Percentiles rank a stretch among this genome's conserved stretches.
phyloP scores from a whole-genome alignment of 495 filamentous ascomycete species.

The Glonium stellatum region DNA sequence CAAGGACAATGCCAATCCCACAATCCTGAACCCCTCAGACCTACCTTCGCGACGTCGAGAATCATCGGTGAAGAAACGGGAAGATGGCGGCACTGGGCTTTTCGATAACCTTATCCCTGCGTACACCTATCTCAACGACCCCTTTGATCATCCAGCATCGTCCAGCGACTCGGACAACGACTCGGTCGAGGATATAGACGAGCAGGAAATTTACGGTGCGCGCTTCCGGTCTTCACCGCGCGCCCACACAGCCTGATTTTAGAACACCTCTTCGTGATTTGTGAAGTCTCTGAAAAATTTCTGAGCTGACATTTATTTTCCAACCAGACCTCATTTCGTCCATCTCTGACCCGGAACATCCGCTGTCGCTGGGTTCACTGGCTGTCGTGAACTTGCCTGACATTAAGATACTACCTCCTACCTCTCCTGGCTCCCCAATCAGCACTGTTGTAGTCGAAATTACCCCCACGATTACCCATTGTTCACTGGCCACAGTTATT shows the following conservation, averaged over 20 bases:
- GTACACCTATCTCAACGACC: slow-evolving; percentile 48
- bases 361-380: slow-evolving; percentile 82
- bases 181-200: slow-evolving; percentile 75
- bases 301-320: slow-evolving; percentile 24
- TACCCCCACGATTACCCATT: slow-evolving; percentile 97
- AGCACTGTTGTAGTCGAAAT: slow-evolving; percentile 62
- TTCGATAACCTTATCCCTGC: slow-evolving; percentile 41
- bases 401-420: slow-evolving; percentile 65
- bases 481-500: slow-evolving; percentile 92
- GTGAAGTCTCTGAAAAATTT: background rate
- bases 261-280: background rate
- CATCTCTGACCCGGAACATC: slow-evolving; percentile 94
- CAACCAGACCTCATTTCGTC: slow-evolving; percentile 77
- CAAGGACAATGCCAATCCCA: slow-evolving; percentile 89
- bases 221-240: slow-evolving; percentile 3
- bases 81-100: slow-evolving; percentile 40
- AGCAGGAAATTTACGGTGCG: slow-evolving; percentile 92
- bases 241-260: slow-evolving; percentile 1
- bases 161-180: slow-evolving; percentile 55
- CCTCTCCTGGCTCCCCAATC: slow-evolving; percentile 37
- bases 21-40: slow-evolving; percentile 81
- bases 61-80: slow-evolving; percentile 38
- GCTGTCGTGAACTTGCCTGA: slow-evolving; percentile 91
- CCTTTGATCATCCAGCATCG: slow-evolving; percentile 40
- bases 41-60: slow-evolving; percentile 71